Percentiles rank a stretch among this genome's conserved stretches.
Conservation (phyloP, 2,329 filamentous ascomycete genomes). For the Exophiala calicioides region DNA sequence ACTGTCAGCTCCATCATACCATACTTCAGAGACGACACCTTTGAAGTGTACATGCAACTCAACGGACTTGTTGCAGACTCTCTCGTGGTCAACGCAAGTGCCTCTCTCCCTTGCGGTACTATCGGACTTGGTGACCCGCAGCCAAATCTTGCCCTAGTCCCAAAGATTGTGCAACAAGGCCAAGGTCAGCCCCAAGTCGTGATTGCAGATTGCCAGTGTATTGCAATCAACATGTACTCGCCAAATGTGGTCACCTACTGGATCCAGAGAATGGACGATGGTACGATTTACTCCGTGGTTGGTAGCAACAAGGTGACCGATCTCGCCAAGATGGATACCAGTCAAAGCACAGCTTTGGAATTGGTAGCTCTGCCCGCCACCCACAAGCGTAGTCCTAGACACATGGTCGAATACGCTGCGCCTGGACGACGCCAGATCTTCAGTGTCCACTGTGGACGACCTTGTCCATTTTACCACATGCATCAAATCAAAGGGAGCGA, state of each 20-base stretch:
- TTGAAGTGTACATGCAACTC: constrained; percentile 26
- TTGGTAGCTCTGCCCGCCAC: constrained; percentile 16
- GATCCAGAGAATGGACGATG: constrained; percentile 26
- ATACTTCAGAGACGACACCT: constrained; percentile 22
- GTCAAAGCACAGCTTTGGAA: constrained; percentile 20
- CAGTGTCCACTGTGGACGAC: constrained; percentile 14
- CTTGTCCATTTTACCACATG: constrained; percentile 26
- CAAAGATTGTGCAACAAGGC: constrained; percentile 25
- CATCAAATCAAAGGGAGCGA: constrained; percentile 18
- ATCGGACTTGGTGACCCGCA: constrained; percentile 24
- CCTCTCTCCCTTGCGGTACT: constrained; percentile 24
- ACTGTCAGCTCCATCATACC: constrained; percentile 27
- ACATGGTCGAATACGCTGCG: constrained; percentile 7
- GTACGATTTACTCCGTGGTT: constrained; percentile 25
- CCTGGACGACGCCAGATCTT: constrained; percentile 23
- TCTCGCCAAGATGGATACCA: constrained; percentile 28
- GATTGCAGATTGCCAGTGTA: constrained; percentile 28
- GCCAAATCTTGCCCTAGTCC: constrained; percentile 28
- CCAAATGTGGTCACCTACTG: constrained; percentile 27
- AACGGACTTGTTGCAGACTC: constrained; percentile 25
- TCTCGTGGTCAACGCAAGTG: constrained; percentile 28
- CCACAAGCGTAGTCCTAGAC: constrained; percentile 15
- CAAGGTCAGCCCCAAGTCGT: constrained; percentile 21
- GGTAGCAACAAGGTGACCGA: constrained; percentile 29
- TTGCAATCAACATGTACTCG: constrained; percentile 31